Percentiles rank a stretch among this genome's conserved stretches.
These are phyloP conservation scores for Pseudocercospora crystallina DNA, from an alignment of 2,329 filamentous ascomycete genomes.

Conservation along the genomic window DNA sequence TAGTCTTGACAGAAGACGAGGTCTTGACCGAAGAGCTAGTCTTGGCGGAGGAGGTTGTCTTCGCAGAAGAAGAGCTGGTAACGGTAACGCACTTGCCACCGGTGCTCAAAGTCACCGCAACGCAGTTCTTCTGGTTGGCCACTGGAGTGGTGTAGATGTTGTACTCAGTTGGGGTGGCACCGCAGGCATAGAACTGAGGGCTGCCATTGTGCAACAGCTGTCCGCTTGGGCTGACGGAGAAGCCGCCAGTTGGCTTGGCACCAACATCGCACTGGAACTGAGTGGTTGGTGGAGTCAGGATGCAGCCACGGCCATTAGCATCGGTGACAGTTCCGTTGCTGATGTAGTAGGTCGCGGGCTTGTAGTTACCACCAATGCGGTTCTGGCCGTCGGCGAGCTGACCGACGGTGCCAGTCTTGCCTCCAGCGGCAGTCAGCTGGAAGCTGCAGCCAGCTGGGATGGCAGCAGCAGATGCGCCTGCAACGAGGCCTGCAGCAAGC, in stretches of 20 bases:
- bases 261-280: conserved; percentile 63
- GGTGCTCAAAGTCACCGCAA: conserved; percentile 20
- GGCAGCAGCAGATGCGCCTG: conserved; percentile 13
- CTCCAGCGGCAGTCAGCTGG: conserved; percentile 20
- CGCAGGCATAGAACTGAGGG: conserved; percentile 59
- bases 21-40: not conserved
- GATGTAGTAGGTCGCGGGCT: conserved; percentile 11
- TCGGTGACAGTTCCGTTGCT: conserved; percentile 10
- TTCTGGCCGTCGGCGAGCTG: conserved; percentile 21
- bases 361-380: conserved; percentile 7
- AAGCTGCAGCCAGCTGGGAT: conserved; percentile 23
- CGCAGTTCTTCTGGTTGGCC: conserved; percentile 20
- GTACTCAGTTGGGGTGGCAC: conserved; percentile 24
- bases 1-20: not conserved
- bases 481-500: conserved; percentile 3
- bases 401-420: conserved; percentile 17
- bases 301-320: conserved; percentile 29
- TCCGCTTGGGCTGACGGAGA: conserved; percentile 48
- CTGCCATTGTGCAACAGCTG: conserved; percentile 47
- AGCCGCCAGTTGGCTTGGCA: conserved; percentile 53
- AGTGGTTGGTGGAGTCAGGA: conserved; percentile 59
- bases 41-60: not conserved
- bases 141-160: conserved; percentile 27
- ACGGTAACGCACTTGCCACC: conserved; percentile 21
- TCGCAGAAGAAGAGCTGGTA: no score